Evolutionary conservation across 768 basidiomycete genomes (phyloP), one percentile per base, ranked within the genome.

Genomic region (Amanita brunnescens): DNA sequence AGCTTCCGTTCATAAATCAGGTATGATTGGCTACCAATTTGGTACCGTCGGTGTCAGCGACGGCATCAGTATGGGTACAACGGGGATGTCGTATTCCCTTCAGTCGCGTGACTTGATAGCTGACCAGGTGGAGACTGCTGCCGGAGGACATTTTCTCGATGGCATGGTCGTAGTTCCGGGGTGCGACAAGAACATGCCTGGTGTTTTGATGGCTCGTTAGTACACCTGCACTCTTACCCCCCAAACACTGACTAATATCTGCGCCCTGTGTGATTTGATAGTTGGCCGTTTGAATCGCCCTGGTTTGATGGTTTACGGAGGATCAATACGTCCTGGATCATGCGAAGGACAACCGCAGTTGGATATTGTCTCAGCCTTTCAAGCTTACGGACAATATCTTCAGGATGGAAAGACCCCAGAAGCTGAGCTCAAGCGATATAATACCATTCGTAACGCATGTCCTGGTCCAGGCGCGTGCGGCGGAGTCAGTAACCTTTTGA

Each of bases 141-240:
- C 87, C 24, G 95, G 89, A 12, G 96, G 95, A 5, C 96, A 99
- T 64, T 96, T 94, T 82, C 80, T 99, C 12, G 96, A 98, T 61
- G 96, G 92, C 35, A 90, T 96, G 87, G 91, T 97, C 34, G 92
- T 91, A 53, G 76, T 99, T 48, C 96, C 96, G 18, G 96, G 94
- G 35, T 98, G 92, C 64, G 95, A 99, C 74, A 99, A 99, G 73
- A 99, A 99, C 71, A 98, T 99, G 95, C 96, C 96, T n/a, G 96
- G 96, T 55, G 94, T 96, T 33, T 74, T 97, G 59, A 99, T 99
- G 79, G 96, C 92, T 43, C 80, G 90, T 91, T 61, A 70, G 88
- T 80, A 23, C 48, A 45, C 18, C 46, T 26, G 5, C 49, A 24
- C 30, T 48, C 58, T 52, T 24, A 33, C 23, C 6, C 47, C 39